Evolutionary conservation across 208 protist genomes (phyloP), one percentile per base, ranked within the genome.

Genomic region (Acanthamoeba lenticulata): DNA sequence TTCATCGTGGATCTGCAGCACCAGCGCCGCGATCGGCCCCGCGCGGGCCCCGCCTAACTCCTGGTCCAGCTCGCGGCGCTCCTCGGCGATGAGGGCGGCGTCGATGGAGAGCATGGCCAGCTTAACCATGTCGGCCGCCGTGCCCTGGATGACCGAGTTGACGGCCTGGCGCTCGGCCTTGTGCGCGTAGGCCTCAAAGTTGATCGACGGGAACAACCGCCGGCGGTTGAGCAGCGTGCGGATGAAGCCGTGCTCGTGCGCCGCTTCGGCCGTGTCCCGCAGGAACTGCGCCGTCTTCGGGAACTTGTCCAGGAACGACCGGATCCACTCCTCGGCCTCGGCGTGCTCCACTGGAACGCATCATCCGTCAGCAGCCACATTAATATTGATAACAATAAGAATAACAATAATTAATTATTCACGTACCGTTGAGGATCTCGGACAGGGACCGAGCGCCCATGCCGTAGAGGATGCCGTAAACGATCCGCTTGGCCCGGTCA

Each of bases 391-490:
- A n/a, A n/a, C n/a, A n/a, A n/a, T n/a, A n/a, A n/a, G n/a, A n/a
- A n/a, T n/a, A n/a, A n/a, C n/a, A n/a, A n/a, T n/a, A n/a, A n/a
- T n/a, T n/a, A n/a, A n/a, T n/a, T n/a, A n/a, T n/a, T n/a, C n/a
- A 21, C 11, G 52, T 86, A 86, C 77, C 77, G 19, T 86, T 86
- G 77, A 86, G 77, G 2, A 86, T 86, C 45, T 86, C 77, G n/a
- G 77, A 47, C 3, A 93, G 65, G 27, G 90, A 49, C 1, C 45
- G 42, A 7, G 90, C 60, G 17, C 85, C 85, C 49, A 74, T 83
- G 90, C 90, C 90, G 47, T 93, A 93, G 60, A 93, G 40, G n/a
- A 93, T 83, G 67, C 90, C 90, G 36, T 93, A 93, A 15, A 49
- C 40, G 65, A 93, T 93, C 24, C 67, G 15, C 65, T 93, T 93